Base-by-base conservation (phyloP, 768 basidiomycete genomes). In the Pulveroboletus sp. region DNA sequence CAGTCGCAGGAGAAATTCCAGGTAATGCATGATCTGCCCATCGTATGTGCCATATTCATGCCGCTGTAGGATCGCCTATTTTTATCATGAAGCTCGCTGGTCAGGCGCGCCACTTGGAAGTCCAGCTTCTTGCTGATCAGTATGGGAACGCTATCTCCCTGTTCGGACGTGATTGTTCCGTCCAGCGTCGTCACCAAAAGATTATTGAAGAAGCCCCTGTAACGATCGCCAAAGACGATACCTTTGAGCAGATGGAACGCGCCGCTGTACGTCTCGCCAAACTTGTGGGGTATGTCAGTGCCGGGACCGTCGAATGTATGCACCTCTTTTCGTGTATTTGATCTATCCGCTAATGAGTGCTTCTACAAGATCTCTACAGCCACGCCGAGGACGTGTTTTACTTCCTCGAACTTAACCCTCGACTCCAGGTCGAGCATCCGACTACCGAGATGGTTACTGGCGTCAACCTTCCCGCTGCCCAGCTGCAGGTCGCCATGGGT, bases 81-180 rank as follows among this genome's bases (percentile, higher is more conserved):
- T 99, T 99, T 72, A 90, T 99, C 73, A 99, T 99, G 97, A 98
- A 98, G 75, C 87, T 99, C 49, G 97, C 97, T 31, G 94, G 95
- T 11, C 87, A 92, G 59, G 97, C 97, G 38, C 89, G 97, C 55
- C 97, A 99, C 72, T 74, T 99, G 60, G 97, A 99, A 70, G 97
- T 98, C 24, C 97, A 99, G 69, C 82, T 99, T 32, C 83, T 99
- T 32, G 97, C 97, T 40, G 97, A 99, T 72, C 97, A 99, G 69
- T 99, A 99, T 67, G 97, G 97, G 49, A 94, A 97, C 68, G 97
- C 97, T 24, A 98, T 99, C 60, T 98, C 97, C 36, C 78, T 99
- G 47, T 99, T 99, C 64, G 97, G 97, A 62, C 94, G 97, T 61
- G 97, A 98, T 68, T 99, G 97, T 68, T 99, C 97, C 48, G 97